A percentile compares a stretch with the other conserved stretches of the same genome.
Conservation (phyloP, 768 basidiomycete species). For the Rhizopogon sp. region DNA sequence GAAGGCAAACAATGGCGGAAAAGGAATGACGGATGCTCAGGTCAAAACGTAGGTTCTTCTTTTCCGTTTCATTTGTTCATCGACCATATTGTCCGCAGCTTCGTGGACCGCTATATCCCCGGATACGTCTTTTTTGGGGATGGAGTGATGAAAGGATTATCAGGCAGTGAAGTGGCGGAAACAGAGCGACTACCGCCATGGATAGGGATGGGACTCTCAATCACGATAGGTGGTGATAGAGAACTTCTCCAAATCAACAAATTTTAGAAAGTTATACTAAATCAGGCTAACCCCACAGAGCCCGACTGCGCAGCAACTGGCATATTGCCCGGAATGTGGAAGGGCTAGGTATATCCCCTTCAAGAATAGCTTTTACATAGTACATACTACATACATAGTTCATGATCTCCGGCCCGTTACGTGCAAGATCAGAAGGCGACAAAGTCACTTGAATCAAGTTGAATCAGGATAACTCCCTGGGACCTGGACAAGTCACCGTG, state of each 20-base stretch:
- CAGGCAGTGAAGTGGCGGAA: conserved; percentile 13
- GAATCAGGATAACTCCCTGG: too few species aligned
- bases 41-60: conserved; percentile 42
- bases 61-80: conserved; percentile 2
- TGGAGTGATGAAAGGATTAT: conserved; percentile 37
- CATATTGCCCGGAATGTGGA: too few species aligned
- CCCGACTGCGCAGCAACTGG: neutral
- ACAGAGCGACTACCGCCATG: conserved; percentile 25
- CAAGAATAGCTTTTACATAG: too few species aligned
- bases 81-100: conserved; percentile 37
- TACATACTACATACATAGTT: too few species aligned
- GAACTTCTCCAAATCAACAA: conserved; percentile 34
- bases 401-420: neutral
- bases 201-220: conserved; percentile 44
- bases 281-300: neutral
- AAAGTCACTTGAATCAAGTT: neutral
- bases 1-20: conserved; percentile 80
- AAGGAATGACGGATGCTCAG: conserved; percentile 84
- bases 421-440: neutral
- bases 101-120: conserved; percentile 91
- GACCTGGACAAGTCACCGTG: neutral
- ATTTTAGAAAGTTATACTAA: conserved; percentile 32
- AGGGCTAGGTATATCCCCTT: too few species aligned
- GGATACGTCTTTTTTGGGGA: conserved; percentile 86
- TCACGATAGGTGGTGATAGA: conserved; percentile 53